phyloP scores from a whole-genome alignment of 2,329 filamentous ascomycete species.

The Sclerotinia glacialis region DNA sequence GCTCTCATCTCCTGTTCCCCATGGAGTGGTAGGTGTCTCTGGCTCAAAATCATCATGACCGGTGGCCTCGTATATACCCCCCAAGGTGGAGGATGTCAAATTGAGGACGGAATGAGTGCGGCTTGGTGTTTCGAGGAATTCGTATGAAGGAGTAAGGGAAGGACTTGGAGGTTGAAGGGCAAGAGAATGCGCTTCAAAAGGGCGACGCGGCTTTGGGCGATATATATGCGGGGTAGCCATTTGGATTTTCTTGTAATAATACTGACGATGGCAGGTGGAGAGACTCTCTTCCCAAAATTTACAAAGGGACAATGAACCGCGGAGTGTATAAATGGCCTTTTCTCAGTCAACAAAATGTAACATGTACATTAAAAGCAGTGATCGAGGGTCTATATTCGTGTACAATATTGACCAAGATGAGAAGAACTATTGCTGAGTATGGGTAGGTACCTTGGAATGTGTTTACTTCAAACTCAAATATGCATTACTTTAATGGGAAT shows the following conservation, averaged over 20 bases:
- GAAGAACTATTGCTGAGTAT: background rate
- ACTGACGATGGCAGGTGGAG: background rate
- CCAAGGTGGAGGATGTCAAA: slow-evolving; percentile 83
- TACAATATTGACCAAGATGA: background rate
- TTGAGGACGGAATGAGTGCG: slow-evolving; percentile 79
- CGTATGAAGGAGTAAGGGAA: slow-evolving; percentile 53
- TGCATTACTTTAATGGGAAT: background rate
- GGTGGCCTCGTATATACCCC: slow-evolving; percentile 81
- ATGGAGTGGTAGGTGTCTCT: slow-evolving; percentile 63
- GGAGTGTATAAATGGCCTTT: background rate
- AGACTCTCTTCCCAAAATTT: background rate
- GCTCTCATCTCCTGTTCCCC: slow-evolving; percentile 74
- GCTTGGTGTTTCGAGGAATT: slow-evolving; percentile 58
- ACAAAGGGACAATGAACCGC: background rate
- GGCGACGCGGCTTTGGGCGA: slow-evolving; percentile 68
- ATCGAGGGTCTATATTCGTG: background rate
- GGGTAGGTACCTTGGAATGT: slow-evolving; percentile 13
- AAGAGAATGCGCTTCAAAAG: slow-evolving; percentile 55
- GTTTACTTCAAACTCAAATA: slow-evolving; percentile 7
- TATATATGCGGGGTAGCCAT: slow-evolving; percentile 46
- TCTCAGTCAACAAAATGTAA: slow-evolving; percentile 14
- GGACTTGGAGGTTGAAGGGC: slow-evolving; percentile 52
- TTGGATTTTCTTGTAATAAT: background rate
- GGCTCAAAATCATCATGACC: slow-evolving; percentile 53
- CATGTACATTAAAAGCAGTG: background rate